These are phyloP conservation scores for Pestalotiopsis sp. DNA, from an alignment of 2,329 filamentous ascomycete species.

Conservation along the genomic window DNA sequence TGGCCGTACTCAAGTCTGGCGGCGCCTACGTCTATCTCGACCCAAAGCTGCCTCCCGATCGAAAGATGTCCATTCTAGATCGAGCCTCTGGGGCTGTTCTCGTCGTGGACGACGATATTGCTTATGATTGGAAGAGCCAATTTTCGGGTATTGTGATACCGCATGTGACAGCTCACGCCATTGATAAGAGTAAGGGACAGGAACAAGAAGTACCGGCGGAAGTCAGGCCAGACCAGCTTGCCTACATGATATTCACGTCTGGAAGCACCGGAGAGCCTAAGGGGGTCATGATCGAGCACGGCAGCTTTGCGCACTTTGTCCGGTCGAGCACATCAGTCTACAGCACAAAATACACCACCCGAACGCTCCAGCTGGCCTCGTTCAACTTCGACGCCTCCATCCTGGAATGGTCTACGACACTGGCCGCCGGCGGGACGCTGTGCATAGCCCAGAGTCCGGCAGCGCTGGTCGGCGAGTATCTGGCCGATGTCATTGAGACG, in stretches of 20 bases:
- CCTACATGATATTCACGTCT: slow-evolving; percentile 11
- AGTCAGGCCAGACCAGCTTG: background rate
- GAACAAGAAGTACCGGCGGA: background rate
- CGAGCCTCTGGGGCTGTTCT: background rate
- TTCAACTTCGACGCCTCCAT: slow-evolving; percentile 1
- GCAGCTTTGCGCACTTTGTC: background rate
- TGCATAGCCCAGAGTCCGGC: background rate
- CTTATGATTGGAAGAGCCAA: background rate
- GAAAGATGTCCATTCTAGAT: background rate
- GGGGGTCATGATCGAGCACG: slow-evolving; percentile 12
- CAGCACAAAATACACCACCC: background rate
- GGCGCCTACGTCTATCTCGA: background rate
- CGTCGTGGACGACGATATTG: background rate
- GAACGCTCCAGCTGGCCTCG: background rate
- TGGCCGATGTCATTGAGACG: background rate
- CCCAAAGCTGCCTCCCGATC: background rate
- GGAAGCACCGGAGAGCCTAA: slow-evolving; percentile 14
- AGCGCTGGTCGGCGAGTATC: background rate
- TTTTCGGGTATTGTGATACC: background rate
- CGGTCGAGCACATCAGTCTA: background rate
- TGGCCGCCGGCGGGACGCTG: background rate
- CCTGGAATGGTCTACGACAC: background rate
- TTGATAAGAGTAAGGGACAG: background rate
- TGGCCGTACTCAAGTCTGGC: background rate
- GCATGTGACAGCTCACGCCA: background rate